A percentile compares a stretch with the other conserved stretches of the same genome.
phyloP scores from a whole-genome alignment of 164 flowering plant species.

The Kingdonia uniflora region DNA sequence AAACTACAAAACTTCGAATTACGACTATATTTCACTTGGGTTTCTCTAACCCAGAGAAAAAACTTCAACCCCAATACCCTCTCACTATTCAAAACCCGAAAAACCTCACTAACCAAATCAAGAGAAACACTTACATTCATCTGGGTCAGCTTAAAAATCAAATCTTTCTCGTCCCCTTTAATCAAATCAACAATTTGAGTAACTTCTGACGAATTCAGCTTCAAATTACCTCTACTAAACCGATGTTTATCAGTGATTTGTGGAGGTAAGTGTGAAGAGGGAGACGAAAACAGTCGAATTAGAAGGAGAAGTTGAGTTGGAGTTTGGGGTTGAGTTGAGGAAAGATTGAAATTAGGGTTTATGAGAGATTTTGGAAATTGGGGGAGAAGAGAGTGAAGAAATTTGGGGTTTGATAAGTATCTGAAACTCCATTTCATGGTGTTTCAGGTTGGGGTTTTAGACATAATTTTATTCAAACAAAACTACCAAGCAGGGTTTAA shows the following conservation, averaged over 20 bases:
- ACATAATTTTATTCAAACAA: too few relatives aligned
- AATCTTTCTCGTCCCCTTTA: constrained; percentile 17
- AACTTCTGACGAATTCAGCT: constrained; percentile 6
- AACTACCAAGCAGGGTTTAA: too few relatives aligned
- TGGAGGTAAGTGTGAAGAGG: background rate
- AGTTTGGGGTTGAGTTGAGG: background rate
- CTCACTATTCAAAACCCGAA: constrained; percentile 25
- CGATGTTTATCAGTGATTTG: background rate
- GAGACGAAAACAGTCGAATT: background rate
- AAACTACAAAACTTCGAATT: constrained; percentile 37
- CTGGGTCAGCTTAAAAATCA: constrained; percentile 26
- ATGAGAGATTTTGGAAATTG: constrained; percentile 3
- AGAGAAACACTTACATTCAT: constrained; percentile 16
- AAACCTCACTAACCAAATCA: constrained; percentile 17
- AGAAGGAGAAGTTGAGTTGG: background rate
- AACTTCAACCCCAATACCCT: constrained; percentile 42
- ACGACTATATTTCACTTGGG: constrained; percentile 5
- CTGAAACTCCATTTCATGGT: too few relatives aligned
- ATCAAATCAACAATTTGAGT: constrained; percentile 26
- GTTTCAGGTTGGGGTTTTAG: too few relatives aligned
- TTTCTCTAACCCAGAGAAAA: constrained; percentile 33
- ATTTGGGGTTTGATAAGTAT: constrained; percentile 6
- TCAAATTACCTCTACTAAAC: background rate
- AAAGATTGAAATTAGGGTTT: constrained; percentile 3
- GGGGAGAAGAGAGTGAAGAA: constrained; percentile 5